Evolutionary conservation across 352 stramenopile genomes (phyloP).

Genomic region (Phytophthora fragariae): DNA sequence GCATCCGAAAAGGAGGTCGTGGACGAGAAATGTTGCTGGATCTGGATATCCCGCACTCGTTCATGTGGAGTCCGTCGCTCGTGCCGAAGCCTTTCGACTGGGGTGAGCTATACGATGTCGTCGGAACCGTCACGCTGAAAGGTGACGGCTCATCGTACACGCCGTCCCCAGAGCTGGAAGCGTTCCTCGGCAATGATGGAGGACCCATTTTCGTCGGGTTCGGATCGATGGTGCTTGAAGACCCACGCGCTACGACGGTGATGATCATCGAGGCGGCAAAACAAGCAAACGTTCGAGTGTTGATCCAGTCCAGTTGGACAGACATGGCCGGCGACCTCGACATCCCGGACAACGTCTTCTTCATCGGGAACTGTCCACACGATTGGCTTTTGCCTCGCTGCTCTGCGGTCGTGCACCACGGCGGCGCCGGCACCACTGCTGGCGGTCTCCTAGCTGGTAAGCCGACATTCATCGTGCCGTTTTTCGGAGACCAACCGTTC

Average conservation of each 20-base stretch:
- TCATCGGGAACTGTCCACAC: slow-evolving; percentile 77
- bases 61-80: slow-evolving; percentile 89
- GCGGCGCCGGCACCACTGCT: slow-evolving; percentile 89
- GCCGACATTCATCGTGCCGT: slow-evolving; percentile 94
- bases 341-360: slow-evolving; percentile 57
- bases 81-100: slow-evolving; percentile 92
- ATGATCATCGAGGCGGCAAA: slow-evolving; percentile 86
- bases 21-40: slow-evolving; percentile 61
- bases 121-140: slow-evolving; percentile 79
- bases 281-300: slow-evolving; percentile 66
- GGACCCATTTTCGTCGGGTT: slow-evolving; percentile 94
- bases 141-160: slow-evolving; percentile 39
- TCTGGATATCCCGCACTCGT: slow-evolving; percentile 79
- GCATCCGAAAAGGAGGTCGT: slow-evolving; percentile 59
- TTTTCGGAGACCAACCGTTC: slow-evolving; percentile 95
- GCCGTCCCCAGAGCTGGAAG: slow-evolving; percentile 53
- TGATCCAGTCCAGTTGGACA: slow-evolving; percentile 91
- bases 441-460: slow-evolving; percentile 89
- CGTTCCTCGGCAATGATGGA: slow-evolving; percentile 57
- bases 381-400: slow-evolving; percentile 92
- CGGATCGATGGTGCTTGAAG: slow-evolving; percentile 92
- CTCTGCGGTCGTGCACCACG: slow-evolving; percentile 82
- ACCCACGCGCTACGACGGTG: slow-evolving; percentile 64
- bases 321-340: slow-evolving; percentile 57
- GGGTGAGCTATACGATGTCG: slow-evolving; percentile 82